A percentile compares a stretch with the other conserved stretches of the same genome.
These are phyloP conservation scores for Pulveroboletus sp. DNA, from an alignment of 768 basidiomycete species.

Conservation along the genomic window DNA sequence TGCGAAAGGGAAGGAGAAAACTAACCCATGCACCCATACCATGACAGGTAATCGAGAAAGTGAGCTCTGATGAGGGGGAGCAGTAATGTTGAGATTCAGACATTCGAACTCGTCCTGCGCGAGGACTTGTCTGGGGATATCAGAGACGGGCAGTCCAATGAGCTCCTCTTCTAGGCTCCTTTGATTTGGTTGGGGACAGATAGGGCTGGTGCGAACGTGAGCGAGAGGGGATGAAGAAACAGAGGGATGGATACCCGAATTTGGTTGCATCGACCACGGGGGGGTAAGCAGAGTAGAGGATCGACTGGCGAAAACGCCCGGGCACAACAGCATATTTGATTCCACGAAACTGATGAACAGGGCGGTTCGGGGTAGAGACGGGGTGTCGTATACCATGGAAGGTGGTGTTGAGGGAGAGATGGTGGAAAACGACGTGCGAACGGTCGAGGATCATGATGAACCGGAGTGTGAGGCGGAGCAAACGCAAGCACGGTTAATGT, in stretches of 20 bases:
- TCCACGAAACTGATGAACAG: conserved; percentile 69
- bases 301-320: conserved; percentile 72
- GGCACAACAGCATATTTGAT: conserved; percentile 75
- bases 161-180: conserved; percentile 56
- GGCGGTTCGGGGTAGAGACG: conserved; percentile 49
- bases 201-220: conserved; percentile 46
- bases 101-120: conserved; percentile 76
- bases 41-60: conserved; percentile 67
- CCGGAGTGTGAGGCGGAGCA: neutral
- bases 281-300: conserved; percentile 54
- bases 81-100: conserved; percentile 77
- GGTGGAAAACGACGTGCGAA: conserved; percentile 38
- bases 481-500: conserved; percentile 2
- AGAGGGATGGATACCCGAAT: conserved; percentile 51
- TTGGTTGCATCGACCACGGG: conserved; percentile 57
- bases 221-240: neutral
- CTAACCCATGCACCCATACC: conserved; percentile 85
- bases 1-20: conserved; percentile 11
- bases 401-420: conserved; percentile 54
- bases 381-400: conserved; percentile 65
- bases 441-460: conserved; percentile 29
- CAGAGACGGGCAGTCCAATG: conserved; percentile 52
- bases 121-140: conserved; percentile 50
- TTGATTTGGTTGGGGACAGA: conserved; percentile 62
- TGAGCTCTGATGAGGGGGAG: conserved; percentile 52